Conservation (phyloP, 176 grass and related monocot species). For the Oryza officinalis region DNA sequence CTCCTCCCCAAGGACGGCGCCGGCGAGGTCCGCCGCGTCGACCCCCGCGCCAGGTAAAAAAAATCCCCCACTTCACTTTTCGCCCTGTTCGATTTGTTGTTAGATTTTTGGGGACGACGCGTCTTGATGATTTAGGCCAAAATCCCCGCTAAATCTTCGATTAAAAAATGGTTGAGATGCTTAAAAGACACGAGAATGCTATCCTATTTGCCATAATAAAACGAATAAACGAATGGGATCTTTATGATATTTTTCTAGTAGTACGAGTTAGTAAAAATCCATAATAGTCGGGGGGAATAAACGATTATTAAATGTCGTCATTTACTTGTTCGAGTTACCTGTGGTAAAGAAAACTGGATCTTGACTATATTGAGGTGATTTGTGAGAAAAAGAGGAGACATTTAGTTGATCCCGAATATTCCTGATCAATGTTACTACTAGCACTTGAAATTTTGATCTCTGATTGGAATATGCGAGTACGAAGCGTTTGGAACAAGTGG, state of each 20-base stretch:
- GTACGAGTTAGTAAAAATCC: not conserved
- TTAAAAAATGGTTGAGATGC: not conserved
- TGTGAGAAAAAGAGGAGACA: not conserved
- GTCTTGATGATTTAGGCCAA: slow-evolving; percentile 8
- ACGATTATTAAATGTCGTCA: not conserved
- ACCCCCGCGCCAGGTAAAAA: slow-evolving; percentile 56
- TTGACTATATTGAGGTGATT: not conserved
- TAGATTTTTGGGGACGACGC: not conserved
- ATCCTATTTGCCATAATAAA: not conserved
- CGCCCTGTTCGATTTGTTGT: not conserved
- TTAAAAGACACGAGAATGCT: not conserved
- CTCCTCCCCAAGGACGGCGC: slow-evolving; percentile 62
- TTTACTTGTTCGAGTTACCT: not conserved
- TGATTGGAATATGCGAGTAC: slow-evolving; percentile 27
- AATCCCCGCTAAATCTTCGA: not conserved
- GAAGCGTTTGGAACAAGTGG: not conserved
- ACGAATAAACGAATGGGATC: not conserved
- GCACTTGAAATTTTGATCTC: not conserved
- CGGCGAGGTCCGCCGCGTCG: slow-evolving; percentile 48
- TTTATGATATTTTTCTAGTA: no score
- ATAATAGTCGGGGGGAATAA: no score
- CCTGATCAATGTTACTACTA: not conserved
- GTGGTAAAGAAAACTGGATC: not conserved
- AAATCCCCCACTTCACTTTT: not conserved
- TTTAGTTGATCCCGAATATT: not conserved